These are phyloP conservation scores for Udeniomyces megalosporus DNA, from an alignment of 768 basidiomycete species.

Conservation along the genomic window DNA sequence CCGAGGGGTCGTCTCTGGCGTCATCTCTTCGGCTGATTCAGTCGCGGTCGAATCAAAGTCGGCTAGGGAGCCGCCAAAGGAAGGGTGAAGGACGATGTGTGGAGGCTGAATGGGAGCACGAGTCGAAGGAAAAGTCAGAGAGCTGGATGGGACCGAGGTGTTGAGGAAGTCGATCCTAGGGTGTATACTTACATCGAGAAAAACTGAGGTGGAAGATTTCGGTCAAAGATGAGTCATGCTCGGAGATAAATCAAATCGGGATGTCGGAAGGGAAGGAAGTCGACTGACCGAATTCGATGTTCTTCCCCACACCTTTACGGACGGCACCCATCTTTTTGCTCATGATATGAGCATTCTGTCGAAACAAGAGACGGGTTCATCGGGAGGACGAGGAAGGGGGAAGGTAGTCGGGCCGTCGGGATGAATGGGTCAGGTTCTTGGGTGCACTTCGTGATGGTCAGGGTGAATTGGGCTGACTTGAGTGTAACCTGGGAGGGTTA, in stretches of 20 bases:
- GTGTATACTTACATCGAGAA: constrained; percentile 4
- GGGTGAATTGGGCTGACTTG: not conserved
- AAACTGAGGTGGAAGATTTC: not conserved
- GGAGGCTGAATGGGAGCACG: constrained; percentile 3
- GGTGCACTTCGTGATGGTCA: not conserved
- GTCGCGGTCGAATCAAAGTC: constrained; percentile 14
- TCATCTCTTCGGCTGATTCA: constrained; percentile 27
- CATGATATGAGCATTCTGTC: constrained; percentile 14
- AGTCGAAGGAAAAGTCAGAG: not conserved
- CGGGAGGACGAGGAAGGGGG: not conserved
- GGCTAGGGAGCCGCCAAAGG: constrained; percentile 10
- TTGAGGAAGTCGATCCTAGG: too few species aligned
- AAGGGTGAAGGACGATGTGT: constrained; percentile 14
- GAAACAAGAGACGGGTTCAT: not conserved
- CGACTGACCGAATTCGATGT: constrained; percentile 15
- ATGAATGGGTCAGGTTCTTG: too few species aligned
- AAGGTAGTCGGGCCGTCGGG: not conserved
- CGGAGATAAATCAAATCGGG: too few species aligned
- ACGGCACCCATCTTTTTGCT: constrained; percentile 12
- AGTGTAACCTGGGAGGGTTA: constrained; percentile 9
- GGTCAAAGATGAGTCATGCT: too few species aligned
- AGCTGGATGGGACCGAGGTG: too few species aligned
- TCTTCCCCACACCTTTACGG: constrained; percentile 6
- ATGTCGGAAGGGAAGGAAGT: not conserved
- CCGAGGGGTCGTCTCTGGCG: constrained; percentile 36